Evolutionary conservation across 495 filamentous ascomycete species (phyloP).

Genomic region (Chaetomium cochliodes): DNA sequence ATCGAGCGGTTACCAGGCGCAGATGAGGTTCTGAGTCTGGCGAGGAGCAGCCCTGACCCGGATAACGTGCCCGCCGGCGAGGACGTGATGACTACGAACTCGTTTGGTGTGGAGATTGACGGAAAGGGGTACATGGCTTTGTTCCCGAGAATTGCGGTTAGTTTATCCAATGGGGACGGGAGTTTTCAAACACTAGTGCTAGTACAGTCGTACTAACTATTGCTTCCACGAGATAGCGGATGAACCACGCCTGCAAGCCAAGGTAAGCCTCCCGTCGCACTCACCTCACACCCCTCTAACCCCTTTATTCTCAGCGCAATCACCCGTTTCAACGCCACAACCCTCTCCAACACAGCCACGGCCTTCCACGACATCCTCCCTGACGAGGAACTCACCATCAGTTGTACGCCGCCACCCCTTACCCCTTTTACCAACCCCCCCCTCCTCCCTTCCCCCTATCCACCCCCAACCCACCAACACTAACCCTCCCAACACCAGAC

Average conservation of each 20-base stretch:
- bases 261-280: conserved; percentile 25
- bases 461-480: not conserved
- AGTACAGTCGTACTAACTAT: no score
- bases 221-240: conserved; percentile 20
- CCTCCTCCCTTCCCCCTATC: not conserved
- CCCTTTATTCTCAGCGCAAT: conserved; percentile 29
- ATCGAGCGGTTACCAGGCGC: conserved; percentile 32
- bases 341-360: conserved; percentile 32
- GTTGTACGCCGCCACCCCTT: conserved; percentile 29
- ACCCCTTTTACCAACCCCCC: not conserved
- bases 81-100: conserved; percentile 39
- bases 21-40: conserved; percentile 31
- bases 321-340: conserved; percentile 33
- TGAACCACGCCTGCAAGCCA: conserved; percentile 43
- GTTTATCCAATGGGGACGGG: not conserved
- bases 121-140: conserved; percentile 24
- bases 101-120: conserved; percentile 27
- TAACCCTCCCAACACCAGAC: conserved; percentile 23
- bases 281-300: not conserved
- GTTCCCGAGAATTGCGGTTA: conserved; percentile 31
- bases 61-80: conserved; percentile 31
- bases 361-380: conserved; percentile 37
- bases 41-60: conserved; percentile 29
- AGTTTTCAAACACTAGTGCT: no score
- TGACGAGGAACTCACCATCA: conserved; percentile 41